phyloP scores from a whole-genome alignment of 352 stramenopile species.

The Elongisporangium undulatum region DNA sequence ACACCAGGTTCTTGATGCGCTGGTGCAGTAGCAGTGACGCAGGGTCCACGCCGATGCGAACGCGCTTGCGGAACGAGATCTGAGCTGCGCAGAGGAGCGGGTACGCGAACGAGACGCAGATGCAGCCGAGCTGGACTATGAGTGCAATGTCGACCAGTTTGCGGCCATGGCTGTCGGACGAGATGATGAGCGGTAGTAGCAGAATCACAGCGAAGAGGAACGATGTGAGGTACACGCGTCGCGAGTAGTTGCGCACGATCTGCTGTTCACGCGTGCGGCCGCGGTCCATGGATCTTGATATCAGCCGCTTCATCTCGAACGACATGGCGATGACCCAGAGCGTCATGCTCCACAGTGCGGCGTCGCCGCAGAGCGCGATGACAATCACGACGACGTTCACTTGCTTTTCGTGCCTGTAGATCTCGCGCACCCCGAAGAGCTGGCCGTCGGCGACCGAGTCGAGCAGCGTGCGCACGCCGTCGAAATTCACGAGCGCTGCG shows the following conservation, averaged over 20 bases:
- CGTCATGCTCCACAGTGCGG: slow-evolving; percentile 47
- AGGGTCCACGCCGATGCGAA: slow-evolving; percentile 33
- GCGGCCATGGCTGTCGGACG: slow-evolving; percentile 14
- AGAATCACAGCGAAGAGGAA: slow-evolving; percentile 37
- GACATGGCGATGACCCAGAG: slow-evolving; percentile 64
- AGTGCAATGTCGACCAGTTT: slow-evolving; percentile 31
- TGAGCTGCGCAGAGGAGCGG: slow-evolving; percentile 40
- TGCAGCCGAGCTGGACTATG: slow-evolving; percentile 35
- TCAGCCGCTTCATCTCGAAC: slow-evolving; percentile 65
- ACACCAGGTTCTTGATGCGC: slow-evolving; percentile 63
- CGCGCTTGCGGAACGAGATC: slow-evolving; percentile 44
- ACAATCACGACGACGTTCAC: slow-evolving; percentile 30
- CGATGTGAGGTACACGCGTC: slow-evolving; percentile 28
- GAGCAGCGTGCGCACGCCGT: slow-evolving; percentile 37
- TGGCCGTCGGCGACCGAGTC: slow-evolving; percentile 44
- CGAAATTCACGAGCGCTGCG: slow-evolving; percentile 43
- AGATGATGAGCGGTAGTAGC: slow-evolving; percentile 26
- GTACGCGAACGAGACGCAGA: slow-evolving; percentile 58
- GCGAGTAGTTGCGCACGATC: slow-evolving; percentile 48
- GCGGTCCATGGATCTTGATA: slow-evolving; percentile 64
- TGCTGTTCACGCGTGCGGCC: slow-evolving; percentile 39
- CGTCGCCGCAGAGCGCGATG: slow-evolving; percentile 54
- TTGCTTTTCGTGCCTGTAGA: slow-evolving; percentile 35
- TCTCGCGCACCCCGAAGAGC: slow-evolving; percentile 39
- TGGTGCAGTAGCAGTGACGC: slow-evolving; percentile 43